Evolutionary conservation across 78 protist genomes (phyloP), one percentile per base, ranked within the genome.

Genomic region (Dictyostelium firmibasis): DNA sequence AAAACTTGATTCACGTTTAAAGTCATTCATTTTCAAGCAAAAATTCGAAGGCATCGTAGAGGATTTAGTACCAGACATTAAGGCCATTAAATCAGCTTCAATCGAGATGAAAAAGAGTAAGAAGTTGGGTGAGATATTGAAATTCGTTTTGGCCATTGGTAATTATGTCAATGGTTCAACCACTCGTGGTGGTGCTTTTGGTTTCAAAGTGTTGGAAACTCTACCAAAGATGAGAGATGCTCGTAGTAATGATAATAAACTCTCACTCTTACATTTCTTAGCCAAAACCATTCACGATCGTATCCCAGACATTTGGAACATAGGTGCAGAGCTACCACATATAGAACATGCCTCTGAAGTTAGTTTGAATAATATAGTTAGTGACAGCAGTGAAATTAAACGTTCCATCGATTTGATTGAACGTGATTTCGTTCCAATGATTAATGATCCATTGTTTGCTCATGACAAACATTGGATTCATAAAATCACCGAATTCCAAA

Each of bases 171-270:
- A 86, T 78, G 83, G 92, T 77, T 50, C 78, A 13, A 86, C 92
- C 9, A 81, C 85, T 47, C 70, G 96, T 84, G 96, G 96, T 62
- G 96, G 91, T 84, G 91, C 91, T 9, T 84, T 84, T 85, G 96
- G 96, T 76, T 92, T 92, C 91, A 92, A 92, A 53, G 67, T 57
- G 9, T 36, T 92, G 33, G 92, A 92, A 23, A 92, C 96, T 4
- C 25, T 92, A 4, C 31, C 67, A 8, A 84, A 85, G 53, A 11
- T 92, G 76, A 78, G 96, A 70, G 96, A 92, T 25, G 91, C 91
- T 69, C 84, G 78, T 41, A 57, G 84, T 25, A 92, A 84, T 33
- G 96, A 92, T 69, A 84, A 84, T 29, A 84, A 57, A 70, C 44
- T 85, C 16, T 85, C 87, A 69, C 27, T 92, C 23, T 27, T 92